Evolutionary conservation across 2,329 filamentous ascomycete genomes (phyloP).

Genomic region (Penicillium sp.): DNA sequence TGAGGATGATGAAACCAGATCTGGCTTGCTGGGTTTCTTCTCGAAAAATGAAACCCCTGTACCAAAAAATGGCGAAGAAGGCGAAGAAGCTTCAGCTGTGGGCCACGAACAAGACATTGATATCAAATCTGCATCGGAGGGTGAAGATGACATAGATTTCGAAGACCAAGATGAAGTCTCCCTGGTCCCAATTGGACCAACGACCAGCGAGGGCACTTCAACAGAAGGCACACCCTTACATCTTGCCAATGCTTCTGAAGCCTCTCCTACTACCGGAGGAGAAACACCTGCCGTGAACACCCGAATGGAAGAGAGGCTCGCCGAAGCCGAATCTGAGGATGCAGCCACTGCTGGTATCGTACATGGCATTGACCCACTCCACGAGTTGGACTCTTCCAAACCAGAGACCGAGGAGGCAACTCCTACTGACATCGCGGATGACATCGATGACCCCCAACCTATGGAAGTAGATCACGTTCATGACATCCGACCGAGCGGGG

Average conservation of each 20-base stretch:
- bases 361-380: not conserved
- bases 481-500: conserved; percentile 31
- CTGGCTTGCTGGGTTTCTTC: conserved; percentile 50
- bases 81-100: conserved; percentile 26
- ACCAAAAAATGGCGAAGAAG: conserved; percentile 37
- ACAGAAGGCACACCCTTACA: conserved; percentile 33
- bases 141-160: conserved; percentile 29
- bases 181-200: conserved; percentile 33
- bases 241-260: conserved; percentile 21
- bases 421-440: not conserved
- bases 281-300: conserved; percentile 15
- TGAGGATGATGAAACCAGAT: conserved; percentile 43
- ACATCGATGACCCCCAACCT: conserved; percentile 5
- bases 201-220: conserved; percentile 21
- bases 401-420: not conserved
- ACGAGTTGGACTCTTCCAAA: not conserved
- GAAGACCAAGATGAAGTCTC: conserved; percentile 40
- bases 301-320: conserved; percentile 8
- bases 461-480: conserved; percentile 21
- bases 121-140: conserved; percentile 22
- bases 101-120: conserved; percentile 28
- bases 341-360: not conserved
- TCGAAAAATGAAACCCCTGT: conserved; percentile 42
- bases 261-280: conserved; percentile 13
- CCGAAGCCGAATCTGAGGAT: conserved; percentile 1